These are phyloP conservation scores for Coemansia sp. DNA, from an alignment of 192 early-diverging fungal genomes.

Conservation along the genomic window DNA sequence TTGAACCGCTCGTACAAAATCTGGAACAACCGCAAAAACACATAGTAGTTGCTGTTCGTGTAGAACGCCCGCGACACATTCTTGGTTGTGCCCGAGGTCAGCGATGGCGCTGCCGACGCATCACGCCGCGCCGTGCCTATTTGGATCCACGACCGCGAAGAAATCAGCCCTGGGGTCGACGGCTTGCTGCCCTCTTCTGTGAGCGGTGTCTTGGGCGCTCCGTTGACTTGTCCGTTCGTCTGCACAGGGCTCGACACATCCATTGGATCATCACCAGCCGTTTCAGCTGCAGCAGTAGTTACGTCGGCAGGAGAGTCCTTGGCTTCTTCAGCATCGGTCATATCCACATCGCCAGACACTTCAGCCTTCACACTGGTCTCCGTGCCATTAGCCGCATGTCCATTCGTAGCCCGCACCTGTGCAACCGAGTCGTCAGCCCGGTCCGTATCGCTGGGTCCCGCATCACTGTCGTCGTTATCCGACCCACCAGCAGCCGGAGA, in stretches of 20 bases:
- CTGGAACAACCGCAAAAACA: constrained; percentile 85
- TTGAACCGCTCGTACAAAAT: constrained; percentile 81
- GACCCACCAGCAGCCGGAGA: neutral
- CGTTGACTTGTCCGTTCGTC: constrained; percentile 10
- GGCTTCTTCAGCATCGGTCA: neutral
- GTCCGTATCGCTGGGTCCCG: neutral
- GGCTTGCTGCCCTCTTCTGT: constrained; percentile 48
- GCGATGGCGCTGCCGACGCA: constrained; percentile 13
- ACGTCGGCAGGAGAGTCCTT: neutral
- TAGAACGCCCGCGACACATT: constrained; percentile 73
- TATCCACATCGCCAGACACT: neutral
- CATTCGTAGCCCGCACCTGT: constrained; percentile 11
- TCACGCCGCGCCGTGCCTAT: constrained; percentile 30
- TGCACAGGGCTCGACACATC: constrained; percentile 4
- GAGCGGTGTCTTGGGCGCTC: neutral
- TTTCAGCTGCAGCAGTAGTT: neutral
- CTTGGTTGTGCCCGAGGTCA: constrained; percentile 16
- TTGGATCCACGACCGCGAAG: constrained; percentile 56
- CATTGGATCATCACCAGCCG: constrained; percentile 1
- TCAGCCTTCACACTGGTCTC: neutral
- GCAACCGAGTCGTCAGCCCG: neutral
- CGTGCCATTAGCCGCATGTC: constrained; percentile 18
- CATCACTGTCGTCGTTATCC: constrained; percentile 7
- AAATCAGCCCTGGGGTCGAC: constrained; percentile 52
- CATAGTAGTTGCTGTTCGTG: constrained; percentile 82